Evolutionary conservation across 805 yeast species (phyloP), one percentile per base, ranked within the genome.

Genomic region (Hanseniaspora clermontiae): DNA sequence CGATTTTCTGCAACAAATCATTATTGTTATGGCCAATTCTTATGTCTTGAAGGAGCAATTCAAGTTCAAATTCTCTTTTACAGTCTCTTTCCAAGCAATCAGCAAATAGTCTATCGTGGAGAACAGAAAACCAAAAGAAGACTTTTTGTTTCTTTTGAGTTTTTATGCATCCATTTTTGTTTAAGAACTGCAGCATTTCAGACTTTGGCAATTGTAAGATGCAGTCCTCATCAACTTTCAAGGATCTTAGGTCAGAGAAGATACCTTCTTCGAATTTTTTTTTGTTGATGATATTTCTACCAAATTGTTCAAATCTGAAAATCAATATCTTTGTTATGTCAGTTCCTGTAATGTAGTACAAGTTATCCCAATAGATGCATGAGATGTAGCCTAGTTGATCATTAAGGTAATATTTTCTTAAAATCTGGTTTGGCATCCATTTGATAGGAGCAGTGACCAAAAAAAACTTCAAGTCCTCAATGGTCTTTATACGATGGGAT

Each of bases 111-210:
- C 84, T 82, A 65, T 90, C 96, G 69, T 91, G 97, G 27, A 93
- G 93, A 10, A 93, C 97, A 65, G 90, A 84, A 68, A 86, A 89
- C 97, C 97, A 93, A 68, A 84, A 88, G 67, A 91, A 91, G 45
- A 91, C 97, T 66, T 93, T 91, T 67, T 91, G 98, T 65, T 93
- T 91, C 76, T 91, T 91, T 64, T 91, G 97, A 0, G 98, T 91
- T 63, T 96, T 77, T 29, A 91, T 74, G 66, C 97, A 91, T 60
- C 83, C 81, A 66, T 91, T 87, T 65, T 83, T 85, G 70, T 85
- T 88, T 31, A 91, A 72, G 64, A 91, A 89, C 60, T 84, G 85
- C 59, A 91, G 74, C 66, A 91, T 89, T 38, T 81, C 82, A 0
- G 95, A 87, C 65, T 86, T 81, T 15, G 97, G 96, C 49, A 79